phyloP scores from a whole-genome alignment of 1,284 basidiomycete genomes.

The Sanghuangporus baumii region DNA sequence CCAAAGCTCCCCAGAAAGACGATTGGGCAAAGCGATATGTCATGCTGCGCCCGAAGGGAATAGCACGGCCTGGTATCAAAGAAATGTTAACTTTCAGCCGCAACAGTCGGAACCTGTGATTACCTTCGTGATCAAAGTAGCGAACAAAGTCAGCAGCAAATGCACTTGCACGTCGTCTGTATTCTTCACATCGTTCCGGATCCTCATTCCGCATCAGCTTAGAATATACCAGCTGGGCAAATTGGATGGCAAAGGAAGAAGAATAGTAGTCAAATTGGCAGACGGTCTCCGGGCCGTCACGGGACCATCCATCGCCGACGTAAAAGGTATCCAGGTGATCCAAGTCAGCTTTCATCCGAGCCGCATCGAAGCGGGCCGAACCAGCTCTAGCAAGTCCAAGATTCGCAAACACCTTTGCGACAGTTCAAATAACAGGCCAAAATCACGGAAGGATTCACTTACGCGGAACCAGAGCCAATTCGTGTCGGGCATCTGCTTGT shows the following conservation, averaged over 20 bases:
- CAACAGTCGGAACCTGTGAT: slow-evolving; percentile 9
- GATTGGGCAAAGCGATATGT: slow-evolving; percentile 78
- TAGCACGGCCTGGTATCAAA: slow-evolving; percentile 50
- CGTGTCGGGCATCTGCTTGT: slow-evolving; percentile 68
- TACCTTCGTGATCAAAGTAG: slow-evolving; percentile 71
- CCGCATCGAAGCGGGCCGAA: slow-evolving; percentile 49
- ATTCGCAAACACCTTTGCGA: slow-evolving; percentile 63
- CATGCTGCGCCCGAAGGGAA: slow-evolving; percentile 73
- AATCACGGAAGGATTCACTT: slow-evolving; percentile 18
- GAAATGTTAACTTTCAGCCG: not conserved
- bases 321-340: slow-evolving; percentile 78
- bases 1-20: slow-evolving; percentile 70
- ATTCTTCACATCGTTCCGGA: slow-evolving; percentile 58
- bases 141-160: slow-evolving; percentile 69
- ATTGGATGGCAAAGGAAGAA: slow-evolving; percentile 76
- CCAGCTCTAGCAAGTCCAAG: slow-evolving; percentile 61
- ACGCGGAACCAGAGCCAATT: slow-evolving; percentile 83
- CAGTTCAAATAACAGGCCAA: not conserved
- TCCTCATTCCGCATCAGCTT: slow-evolving; percentile 61
- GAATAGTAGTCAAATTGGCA: slow-evolving; percentile 79
- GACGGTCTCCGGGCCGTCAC: slow-evolving; percentile 73
- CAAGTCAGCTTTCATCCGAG: slow-evolving; percentile 68
- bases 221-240: slow-evolving; percentile 66
- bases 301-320: slow-evolving; percentile 69
- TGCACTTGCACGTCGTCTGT: slow-evolving; percentile 52